These are phyloP conservation scores for Aspergillus ustus DNA, from an alignment of 2,329 filamentous ascomycete genomes.

Conservation along the genomic window DNA sequence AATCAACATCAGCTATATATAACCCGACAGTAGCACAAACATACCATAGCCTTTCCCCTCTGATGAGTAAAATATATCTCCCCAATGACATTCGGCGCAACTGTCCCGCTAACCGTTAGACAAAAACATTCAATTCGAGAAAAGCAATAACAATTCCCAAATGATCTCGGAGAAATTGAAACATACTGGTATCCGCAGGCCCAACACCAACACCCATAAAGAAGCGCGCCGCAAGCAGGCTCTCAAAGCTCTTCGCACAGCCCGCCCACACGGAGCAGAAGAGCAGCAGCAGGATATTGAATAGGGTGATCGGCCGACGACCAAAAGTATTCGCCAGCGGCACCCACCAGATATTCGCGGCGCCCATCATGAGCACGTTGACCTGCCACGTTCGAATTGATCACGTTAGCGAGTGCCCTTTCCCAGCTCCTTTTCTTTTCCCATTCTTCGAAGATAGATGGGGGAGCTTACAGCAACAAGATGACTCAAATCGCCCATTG, in stretches of 20 bases:
- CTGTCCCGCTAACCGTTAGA: background rate
- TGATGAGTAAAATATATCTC: constrained; percentile 21
- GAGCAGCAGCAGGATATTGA: constrained; percentile 14
- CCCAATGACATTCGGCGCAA: constrained; percentile 18
- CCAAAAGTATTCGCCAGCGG: constrained; percentile 20
- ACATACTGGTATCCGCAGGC: constrained; percentile 18
- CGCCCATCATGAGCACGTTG: constrained; percentile 19
- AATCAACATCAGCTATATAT: background rate
- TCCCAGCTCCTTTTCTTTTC: background rate
- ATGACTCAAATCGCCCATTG: constrained; percentile 15
- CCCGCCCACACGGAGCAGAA: constrained; percentile 16
- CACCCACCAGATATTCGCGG: constrained; percentile 20
- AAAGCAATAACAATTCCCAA: background rate
- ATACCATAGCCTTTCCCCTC: constrained; percentile 14
- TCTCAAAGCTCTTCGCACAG: constrained; percentile 7
- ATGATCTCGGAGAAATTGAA: background rate
- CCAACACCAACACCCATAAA: constrained; percentile 20
- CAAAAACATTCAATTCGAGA: background rate
- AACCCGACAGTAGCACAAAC: background rate
- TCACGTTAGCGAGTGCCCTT: too few species aligned
- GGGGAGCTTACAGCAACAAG: constrained; percentile 16
- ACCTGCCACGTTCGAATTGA: too few species aligned
- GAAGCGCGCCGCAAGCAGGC: constrained; percentile 16
- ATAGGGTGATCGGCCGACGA: constrained; percentile 7
- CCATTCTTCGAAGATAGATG: background rate